A percentile compares a stretch with the other conserved stretches of the same genome.
Conservation (phyloP, 1,284 basidiomycete genomes). For the Puccinia novopanici region DNA sequence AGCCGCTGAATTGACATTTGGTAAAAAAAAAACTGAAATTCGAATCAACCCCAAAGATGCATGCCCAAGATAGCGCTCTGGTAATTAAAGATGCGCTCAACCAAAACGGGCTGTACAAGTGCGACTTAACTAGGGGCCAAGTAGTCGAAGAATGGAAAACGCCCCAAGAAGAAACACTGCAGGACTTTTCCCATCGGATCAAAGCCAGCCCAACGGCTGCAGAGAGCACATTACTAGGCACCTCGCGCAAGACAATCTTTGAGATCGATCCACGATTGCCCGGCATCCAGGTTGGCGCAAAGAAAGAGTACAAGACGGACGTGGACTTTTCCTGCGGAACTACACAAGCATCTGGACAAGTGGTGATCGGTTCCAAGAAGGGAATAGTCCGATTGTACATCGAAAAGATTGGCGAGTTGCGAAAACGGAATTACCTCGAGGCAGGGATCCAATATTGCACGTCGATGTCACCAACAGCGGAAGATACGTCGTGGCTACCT, state of each 20-base stretch:
- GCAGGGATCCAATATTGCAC: constrained; percentile 88
- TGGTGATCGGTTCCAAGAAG: constrained; percentile 93
- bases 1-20: background rate
- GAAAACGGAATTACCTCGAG: constrained; percentile 93
- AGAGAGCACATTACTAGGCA: constrained; percentile 59
- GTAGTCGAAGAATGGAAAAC: constrained; percentile 99
- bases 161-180: constrained; percentile 70
- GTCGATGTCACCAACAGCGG: constrained; percentile 93
- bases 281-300: constrained; percentile 90
- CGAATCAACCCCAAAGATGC: background rate
- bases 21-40: constrained; percentile 69
- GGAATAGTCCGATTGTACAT: constrained; percentile 93
- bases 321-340: constrained; percentile 92
- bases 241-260: constrained; percentile 92
- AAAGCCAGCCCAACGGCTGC: constrained; percentile 76
- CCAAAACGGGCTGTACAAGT: constrained; percentile 80
- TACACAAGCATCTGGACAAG: constrained; percentile 80
- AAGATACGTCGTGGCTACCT: constrained; percentile 93
- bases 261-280: constrained; percentile 90
- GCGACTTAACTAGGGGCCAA: constrained; percentile 94
- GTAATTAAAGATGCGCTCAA: constrained; percentile 59
- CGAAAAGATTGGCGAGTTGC: constrained; percentile 88
- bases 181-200: constrained; percentile 82
- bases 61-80: constrained; percentile 64
- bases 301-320: constrained; percentile 90